Conservation (phyloP, 495 filamentous ascomycete genomes). For the Penicillium mononematosum region DNA sequence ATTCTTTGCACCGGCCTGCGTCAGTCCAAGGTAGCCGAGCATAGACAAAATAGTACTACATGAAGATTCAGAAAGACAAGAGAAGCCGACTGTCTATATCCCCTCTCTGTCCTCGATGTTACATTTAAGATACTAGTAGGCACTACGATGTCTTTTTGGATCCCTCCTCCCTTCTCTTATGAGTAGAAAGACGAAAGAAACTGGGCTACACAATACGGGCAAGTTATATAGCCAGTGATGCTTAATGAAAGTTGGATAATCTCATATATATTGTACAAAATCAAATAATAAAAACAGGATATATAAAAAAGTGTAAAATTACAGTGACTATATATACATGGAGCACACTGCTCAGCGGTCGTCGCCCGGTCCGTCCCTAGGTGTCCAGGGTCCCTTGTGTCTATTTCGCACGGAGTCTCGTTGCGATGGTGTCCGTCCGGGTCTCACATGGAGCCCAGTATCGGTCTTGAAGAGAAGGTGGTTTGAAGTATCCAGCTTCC, state of each 20-base stretch:
- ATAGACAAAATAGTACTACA: too few relatives aligned
- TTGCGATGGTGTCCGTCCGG: background rate
- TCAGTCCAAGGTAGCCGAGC: too few relatives aligned
- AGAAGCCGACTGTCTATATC: too few relatives aligned
- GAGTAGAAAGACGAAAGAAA: background rate
- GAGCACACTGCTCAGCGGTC: background rate
- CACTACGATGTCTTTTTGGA: too few relatives aligned
- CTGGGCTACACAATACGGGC: too few relatives aligned
- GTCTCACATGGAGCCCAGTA: background rate
- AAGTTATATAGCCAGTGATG: background rate
- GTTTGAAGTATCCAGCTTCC: background rate
- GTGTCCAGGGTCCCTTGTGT: background rate
- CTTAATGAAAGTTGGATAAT: background rate
- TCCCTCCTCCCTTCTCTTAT: too few relatives aligned
- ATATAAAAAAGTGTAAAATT: slow-evolving; percentile 18
- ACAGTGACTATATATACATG: slow-evolving; percentile 20
- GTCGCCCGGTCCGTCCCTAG: background rate
- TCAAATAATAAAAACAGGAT: slow-evolving; percentile 8
- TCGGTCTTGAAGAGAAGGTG: background rate
- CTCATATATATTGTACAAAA: slow-evolving; percentile 1
- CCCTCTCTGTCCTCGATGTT: too few relatives aligned
- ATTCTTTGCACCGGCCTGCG: too few relatives aligned
- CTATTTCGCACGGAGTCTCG: background rate
- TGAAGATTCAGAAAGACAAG: too few relatives aligned
- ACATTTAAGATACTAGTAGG: too few relatives aligned